Evolutionary conservation across 805 yeast species (phyloP), one percentile per base, ranked within the genome.

Genomic region (Zygosaccharomyces gambellarensis): DNA sequence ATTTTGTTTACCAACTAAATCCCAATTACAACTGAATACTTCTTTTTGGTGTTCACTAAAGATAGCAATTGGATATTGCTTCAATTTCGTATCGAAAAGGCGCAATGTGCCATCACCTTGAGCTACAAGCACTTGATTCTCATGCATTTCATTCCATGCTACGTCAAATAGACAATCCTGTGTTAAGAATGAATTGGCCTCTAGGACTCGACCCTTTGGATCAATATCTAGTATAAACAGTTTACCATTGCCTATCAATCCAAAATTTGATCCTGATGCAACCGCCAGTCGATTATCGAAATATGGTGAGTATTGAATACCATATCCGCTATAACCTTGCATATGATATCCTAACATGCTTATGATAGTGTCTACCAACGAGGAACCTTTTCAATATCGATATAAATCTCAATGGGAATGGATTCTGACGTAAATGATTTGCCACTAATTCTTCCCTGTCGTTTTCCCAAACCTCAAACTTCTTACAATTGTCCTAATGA

Each of bases 181-280:
- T 0, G 98, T 92, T 52, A 89, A 89, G 71, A 87, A 92, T 12
- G 77, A 65, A 4, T 75, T 69, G 41, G 79, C 81, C 36, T 76
- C 76, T 4, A 61, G 59, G 14, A 88, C 74, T n/a, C 56, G 59
- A 0, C 98, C 98, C 52, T 74, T 70, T 21, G 81, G 79, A 46
- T 76, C 79, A 42, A 92, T 86, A 43, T 81, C 81, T 22, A 92
- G 71, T 1, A 92, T 73, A 57, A 73, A 83, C 27, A 92, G 71
- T 57, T 87, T 77, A 5, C 99, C 99, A 67, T 92, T 92, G 2
- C 99, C 99, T 3, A 90, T 96, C 4, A 92, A 72, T 1, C 98
- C 98, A 67, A 82, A 92, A 70, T 92, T 94, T 25, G 97, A 89
- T 1, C 96, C 84, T 0, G 95, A 76, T 0, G 96, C 95, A 29